Percentiles rank a stretch among this genome's conserved stretches.
phyloP scores from a whole-genome alignment of 2,329 filamentous ascomycete genomes.

The Allantophomopsis cytisporea region DNA sequence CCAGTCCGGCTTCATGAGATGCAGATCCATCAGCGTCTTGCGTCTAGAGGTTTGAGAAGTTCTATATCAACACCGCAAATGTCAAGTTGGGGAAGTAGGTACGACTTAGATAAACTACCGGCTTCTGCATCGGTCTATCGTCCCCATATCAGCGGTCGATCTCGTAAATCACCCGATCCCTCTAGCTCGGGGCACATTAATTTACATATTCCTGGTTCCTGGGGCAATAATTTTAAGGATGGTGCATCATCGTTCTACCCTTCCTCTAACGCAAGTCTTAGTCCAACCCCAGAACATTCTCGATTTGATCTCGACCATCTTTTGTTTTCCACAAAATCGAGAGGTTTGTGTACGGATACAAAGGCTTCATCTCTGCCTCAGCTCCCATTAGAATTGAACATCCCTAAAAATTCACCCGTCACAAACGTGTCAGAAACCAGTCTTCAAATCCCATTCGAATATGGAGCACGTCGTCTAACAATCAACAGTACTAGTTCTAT shows the following conservation, averaged over 20 bases:
- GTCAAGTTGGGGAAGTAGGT: constrained; percentile 8
- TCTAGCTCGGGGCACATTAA: constrained; percentile 8
- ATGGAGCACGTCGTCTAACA: constrained; percentile 4
- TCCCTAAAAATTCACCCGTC: not conserved
- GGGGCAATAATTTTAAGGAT: constrained; percentile 8
- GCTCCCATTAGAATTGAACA: not conserved
- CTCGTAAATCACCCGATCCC: not conserved
- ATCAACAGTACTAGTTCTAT: constrained; percentile 11
- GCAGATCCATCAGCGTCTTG: constrained; percentile 13
- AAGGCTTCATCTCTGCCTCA: not conserved
- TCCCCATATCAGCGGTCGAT: not conserved
- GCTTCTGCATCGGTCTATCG: constrained; percentile 7
- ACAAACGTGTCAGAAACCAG: constrained; percentile 2
- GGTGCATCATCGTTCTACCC: constrained; percentile 11
- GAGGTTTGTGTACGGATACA: not conserved
- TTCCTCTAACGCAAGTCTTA: constrained; percentile 8
- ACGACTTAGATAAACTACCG: not conserved
- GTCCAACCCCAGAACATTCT: constrained; percentile 10
- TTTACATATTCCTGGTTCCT: constrained; percentile 9
- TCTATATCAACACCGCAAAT: constrained; percentile 12
- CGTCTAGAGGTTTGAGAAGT: constrained; percentile 8
- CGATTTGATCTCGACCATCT: constrained; percentile 7
- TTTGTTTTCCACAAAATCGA: constrained; percentile 3
- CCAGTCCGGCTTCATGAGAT: constrained; percentile 15
- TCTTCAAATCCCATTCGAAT: constrained; percentile 5